These are phyloP conservation scores for Globisporangium acanthophoron DNA, from an alignment of 352 stramenopile species.

Conservation along the genomic window DNA sequence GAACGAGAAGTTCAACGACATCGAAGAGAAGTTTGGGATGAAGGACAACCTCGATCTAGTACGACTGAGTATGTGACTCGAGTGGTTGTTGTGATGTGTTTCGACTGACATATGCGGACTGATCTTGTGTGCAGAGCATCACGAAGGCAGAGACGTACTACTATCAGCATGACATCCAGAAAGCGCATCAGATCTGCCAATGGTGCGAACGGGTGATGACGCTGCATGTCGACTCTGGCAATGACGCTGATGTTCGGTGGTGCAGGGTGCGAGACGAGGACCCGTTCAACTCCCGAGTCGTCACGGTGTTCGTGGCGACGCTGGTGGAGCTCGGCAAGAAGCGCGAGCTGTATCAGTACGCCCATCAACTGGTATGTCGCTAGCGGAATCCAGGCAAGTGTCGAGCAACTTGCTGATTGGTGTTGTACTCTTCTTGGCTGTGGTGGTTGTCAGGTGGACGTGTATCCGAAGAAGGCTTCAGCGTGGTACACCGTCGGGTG, in stretches of 20 bases:
- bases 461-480: conserved; percentile 89
- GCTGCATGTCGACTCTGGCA: neutral
- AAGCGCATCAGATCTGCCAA: conserved; percentile 73
- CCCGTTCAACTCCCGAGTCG: conserved; percentile 77
- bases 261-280: conserved; percentile 62
- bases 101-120: neutral
- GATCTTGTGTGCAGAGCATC: conserved; percentile 37
- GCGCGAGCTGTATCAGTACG: conserved; percentile 93
- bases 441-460: conserved; percentile 67
- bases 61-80: neutral
- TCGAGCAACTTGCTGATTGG: neutral
- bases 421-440: too few relatives aligned
- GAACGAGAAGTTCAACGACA: conserved; percentile 52
- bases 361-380: conserved; percentile 87
- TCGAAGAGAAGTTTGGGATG: conserved; percentile 57
- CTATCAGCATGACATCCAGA: conserved; percentile 83
- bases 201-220: conserved; percentile 25
- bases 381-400: neutral
- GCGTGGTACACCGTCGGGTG: conserved; percentile 96
- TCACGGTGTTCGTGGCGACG: conserved; percentile 85
- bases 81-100: neutral
- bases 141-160: conserved; percentile 77
- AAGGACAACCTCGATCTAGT: conserved; percentile 68
- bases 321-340: conserved; percentile 92
- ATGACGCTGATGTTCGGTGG: neutral